Conservation (phyloP, 2,329 filamentous ascomycete species). For the Fusarium azukiicola region DNA sequence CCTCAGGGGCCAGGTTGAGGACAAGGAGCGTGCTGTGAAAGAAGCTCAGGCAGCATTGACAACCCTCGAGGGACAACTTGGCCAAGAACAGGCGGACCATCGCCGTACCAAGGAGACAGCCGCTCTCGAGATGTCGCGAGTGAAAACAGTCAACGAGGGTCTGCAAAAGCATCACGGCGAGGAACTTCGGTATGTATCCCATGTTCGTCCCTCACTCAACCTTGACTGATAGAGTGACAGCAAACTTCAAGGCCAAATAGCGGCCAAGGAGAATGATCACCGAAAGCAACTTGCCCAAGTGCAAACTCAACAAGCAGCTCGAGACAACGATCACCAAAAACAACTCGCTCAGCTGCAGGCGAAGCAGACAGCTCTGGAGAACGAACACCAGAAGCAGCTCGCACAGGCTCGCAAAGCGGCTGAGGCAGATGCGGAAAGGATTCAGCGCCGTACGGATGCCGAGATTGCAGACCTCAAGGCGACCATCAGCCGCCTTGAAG, state of each 20-base stretch:
- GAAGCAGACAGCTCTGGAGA: constrained; percentile 47
- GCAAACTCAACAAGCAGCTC: constrained; percentile 56
- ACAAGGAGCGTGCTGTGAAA: constrained; percentile 79
- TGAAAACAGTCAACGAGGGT: constrained; percentile 85
- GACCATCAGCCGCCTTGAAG: constrained; percentile 80
- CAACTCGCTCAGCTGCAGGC: constrained; percentile 51
- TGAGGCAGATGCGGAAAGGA: constrained; percentile 72
- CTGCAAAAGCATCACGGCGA: constrained; percentile 86
- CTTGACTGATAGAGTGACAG: constrained; percentile 51
- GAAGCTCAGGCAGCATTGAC: constrained; percentile 69
- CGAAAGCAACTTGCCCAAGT: constrained; percentile 55
- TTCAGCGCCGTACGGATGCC: constrained; percentile 74
- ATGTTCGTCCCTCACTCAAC: too few relatives aligned
- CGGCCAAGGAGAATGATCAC: constrained; percentile 56
- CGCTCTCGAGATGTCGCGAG: constrained; percentile 61
- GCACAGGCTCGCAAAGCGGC: constrained; percentile 71
- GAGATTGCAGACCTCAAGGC: constrained; percentile 82
- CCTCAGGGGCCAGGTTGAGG: constrained; percentile 87
- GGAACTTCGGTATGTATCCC: constrained; percentile 74
- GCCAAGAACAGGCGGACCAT: constrained; percentile 88
- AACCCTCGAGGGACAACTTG: constrained; percentile 75
- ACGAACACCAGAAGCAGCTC: constrained; percentile 66
- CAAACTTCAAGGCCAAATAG: constrained; percentile 57
- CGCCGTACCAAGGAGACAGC: constrained; percentile 80
- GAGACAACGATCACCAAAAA: constrained; percentile 54